Base-by-base conservation (phyloP, 441 rosid genomes). In the Breynia disticha region DNA sequence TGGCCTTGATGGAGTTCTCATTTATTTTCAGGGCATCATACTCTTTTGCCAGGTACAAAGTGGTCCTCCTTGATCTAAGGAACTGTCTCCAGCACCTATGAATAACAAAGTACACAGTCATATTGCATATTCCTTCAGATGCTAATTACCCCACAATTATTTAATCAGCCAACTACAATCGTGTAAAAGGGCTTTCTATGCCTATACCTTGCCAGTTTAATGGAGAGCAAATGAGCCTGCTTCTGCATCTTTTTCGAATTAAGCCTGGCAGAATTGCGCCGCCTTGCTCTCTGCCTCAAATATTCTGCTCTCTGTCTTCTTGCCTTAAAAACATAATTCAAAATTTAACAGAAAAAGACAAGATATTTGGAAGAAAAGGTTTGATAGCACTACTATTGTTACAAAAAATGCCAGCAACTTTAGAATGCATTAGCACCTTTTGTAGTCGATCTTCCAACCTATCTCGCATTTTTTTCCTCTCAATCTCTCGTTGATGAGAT, bases 81-180 rank as follows among this genome's bases (percentile, higher is more conserved):
- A 94, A 94, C 62, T 62, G 67, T 79, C 79, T 89, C 99, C 97
- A 94, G 74, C 89, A 87, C 75, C 99, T 93, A 20, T 41, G 19
- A 11, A 15, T 9, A 41, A 41, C 13, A 4, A 41, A 41, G n/a
- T 9, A 41, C 10, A 28, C 3, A 9, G 35, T 28, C 1, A 28
- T 28, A 28, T n/a, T n/a, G n/a, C 35, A 28, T 9, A 28, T 28
- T 28, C 35, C 35, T 28, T 28, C 5, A n/a, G n/a, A n/a, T n/a
- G n/a, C n/a, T n/a, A n/a, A n/a, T n/a, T n/a, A n/a, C n/a, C n/a
- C n/a, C n/a, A n/a, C 1, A 28, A 28, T 28, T 28, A 5, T 28
- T 28, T 28, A 28, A 28, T 28, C 35, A 28, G 8, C 8, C 8
- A 28, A 28, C 8, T 28, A 9, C 35, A 28, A 28, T 4, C 35